Percentiles rank a stretch among this genome's conserved stretches.
phyloP scores from a whole-genome alignment of 352 stramenopile genomes.

The Phytopythium sindhum region DNA sequence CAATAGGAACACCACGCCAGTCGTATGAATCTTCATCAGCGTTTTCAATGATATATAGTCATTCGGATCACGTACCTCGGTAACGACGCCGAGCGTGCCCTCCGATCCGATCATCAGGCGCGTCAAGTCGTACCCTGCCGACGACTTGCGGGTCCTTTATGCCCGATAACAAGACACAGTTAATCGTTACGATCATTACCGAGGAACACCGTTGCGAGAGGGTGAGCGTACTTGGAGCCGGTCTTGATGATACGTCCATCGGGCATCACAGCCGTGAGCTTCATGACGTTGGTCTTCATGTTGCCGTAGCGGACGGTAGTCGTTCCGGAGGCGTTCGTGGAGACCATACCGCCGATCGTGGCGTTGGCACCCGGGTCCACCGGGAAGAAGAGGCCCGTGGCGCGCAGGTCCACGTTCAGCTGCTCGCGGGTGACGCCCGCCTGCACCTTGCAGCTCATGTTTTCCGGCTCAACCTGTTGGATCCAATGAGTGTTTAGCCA shows the following conservation, averaged over 20 bases:
- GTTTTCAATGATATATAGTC: too few species aligned
- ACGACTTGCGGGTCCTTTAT: constrained; percentile 91
- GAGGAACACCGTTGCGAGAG: background rate
- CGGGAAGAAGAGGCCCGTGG: constrained; percentile 91
- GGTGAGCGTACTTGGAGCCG: constrained; percentile 61
- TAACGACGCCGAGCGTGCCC: constrained; percentile 95
- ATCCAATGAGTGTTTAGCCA: background rate
- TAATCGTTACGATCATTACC: background rate
- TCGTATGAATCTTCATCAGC: too few species aligned
- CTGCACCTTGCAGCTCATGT: constrained; percentile 90
- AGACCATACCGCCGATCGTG: constrained; percentile 93
- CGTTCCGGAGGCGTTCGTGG: constrained; percentile 84
- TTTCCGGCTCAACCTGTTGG: constrained; percentile 41
- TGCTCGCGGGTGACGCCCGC: constrained; percentile 91
- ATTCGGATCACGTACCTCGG: constrained; percentile 75
- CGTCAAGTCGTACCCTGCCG: constrained; percentile 95
- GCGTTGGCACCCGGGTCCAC: constrained; percentile 96
- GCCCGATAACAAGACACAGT: constrained; percentile 3
- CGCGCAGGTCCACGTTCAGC: constrained; percentile 85
- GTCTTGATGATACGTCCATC: constrained; percentile 85
- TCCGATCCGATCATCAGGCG: constrained; percentile 94
- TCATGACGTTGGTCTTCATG: constrained; percentile 96
- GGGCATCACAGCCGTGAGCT: constrained; percentile 90
- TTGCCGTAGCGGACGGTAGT: constrained; percentile 90
- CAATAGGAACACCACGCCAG: too few species aligned